Conservation (phyloP, 1,139 yeast genomes). For the Candida sanyaensis region DNA sequence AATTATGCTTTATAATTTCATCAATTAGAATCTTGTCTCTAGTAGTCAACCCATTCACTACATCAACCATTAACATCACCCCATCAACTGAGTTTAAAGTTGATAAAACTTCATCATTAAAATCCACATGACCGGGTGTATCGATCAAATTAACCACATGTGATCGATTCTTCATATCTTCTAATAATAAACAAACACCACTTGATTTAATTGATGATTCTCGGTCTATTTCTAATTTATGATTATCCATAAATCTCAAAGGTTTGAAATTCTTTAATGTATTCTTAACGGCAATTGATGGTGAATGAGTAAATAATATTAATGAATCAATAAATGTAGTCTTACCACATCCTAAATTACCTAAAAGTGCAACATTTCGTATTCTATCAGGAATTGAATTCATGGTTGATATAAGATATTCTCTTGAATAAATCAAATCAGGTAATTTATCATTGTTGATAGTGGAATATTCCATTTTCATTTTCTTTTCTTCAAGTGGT, state of each 20-base stretch:
- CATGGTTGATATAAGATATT: slow-evolving; percentile 56
- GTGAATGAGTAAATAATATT: slow-evolving; percentile 60
- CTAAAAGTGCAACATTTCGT: slow-evolving; percentile 81
- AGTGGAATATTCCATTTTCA: slow-evolving; percentile 43
- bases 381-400: slow-evolving; percentile 59
- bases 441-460: slow-evolving; percentile 47
- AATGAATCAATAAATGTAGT: slow-evolving; percentile 76
- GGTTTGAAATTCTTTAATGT: slow-evolving; percentile 39
- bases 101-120: slow-evolving; percentile 69
- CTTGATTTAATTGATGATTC: slow-evolving; percentile 68
- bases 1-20: slow-evolving; percentile 46
- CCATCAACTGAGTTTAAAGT: slow-evolving; percentile 66
- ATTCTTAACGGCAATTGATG: slow-evolving; percentile 27
- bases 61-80: slow-evolving; percentile 73
- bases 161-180: slow-evolving; percentile 57
- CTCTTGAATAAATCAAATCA: slow-evolving; percentile 58
- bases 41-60: slow-evolving; percentile 74
- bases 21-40: slow-evolving; percentile 52
- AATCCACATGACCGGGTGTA: slow-evolving; percentile 90
- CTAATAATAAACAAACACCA: slow-evolving; percentile 64
- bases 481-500: slow-evolving; percentile 47
- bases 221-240: slow-evolving; percentile 66
- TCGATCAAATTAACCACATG: slow-evolving; percentile 67
- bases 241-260: slow-evolving; percentile 69
- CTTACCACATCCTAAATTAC: slow-evolving; percentile 85